phyloP scores from a whole-genome alignment of 305 asterid genomes.

The Fraxinus velutina region DNA sequence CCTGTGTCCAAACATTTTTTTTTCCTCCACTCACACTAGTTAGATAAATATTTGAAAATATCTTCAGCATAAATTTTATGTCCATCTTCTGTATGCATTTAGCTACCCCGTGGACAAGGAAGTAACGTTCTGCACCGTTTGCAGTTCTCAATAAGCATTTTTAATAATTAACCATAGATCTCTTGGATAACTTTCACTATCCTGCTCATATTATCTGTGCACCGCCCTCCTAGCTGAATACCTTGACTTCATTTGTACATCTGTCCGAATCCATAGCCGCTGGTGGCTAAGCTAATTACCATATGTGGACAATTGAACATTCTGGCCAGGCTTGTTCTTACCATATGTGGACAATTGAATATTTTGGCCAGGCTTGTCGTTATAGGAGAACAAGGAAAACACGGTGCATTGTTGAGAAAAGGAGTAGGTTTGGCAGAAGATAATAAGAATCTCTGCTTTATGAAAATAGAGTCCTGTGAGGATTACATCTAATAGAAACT shows the following conservation, averaged over 20 bases:
- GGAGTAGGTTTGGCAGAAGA: not conserved
- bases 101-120: not conserved
- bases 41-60: not conserved
- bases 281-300: not conserved
- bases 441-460: not conserved
- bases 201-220: not conserved
- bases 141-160: not conserved
- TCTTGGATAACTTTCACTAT: not conserved
- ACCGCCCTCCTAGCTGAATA: not conserved
- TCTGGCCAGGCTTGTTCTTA: not conserved
- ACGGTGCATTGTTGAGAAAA: not conserved
- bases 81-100: not conserved
- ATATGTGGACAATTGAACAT: not conserved
- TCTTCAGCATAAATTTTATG: not conserved
- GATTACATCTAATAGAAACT: not conserved
- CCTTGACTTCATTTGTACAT: not conserved
- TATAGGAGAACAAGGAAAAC: not conserved
- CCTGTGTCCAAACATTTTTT: not conserved
- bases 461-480: not conserved
- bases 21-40: not conserved
- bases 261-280: not conserved
- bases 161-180: not conserved
- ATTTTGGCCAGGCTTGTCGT: not conserved
- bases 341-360: no score
- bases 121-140: not conserved